Conservation (phyloP, 441 rosid genomes). For the Theobroma grandiflorum region DNA sequence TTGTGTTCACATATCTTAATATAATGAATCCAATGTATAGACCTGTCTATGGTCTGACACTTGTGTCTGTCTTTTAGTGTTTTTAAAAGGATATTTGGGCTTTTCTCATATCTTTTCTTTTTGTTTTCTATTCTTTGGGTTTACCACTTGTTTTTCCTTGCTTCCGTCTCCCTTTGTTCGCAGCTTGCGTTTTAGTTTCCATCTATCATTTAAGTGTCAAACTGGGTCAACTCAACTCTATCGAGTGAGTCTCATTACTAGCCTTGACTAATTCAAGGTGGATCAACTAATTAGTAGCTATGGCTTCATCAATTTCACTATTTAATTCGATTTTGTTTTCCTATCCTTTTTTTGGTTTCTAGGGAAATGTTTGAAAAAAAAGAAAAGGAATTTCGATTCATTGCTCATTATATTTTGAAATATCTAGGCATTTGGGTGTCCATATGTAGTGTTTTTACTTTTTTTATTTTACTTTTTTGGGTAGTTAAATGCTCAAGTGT, state of each 20-base stretch:
- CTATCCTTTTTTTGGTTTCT: neutral
- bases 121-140: no score
- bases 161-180: no score
- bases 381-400: neutral
- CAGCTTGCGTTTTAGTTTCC: no score
- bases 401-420: neutral
- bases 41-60: no score
- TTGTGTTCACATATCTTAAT: no score
- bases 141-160: no score
- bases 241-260: conserved; percentile 67
- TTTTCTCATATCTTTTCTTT: no score
- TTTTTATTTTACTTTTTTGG: neutral
- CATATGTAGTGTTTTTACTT: neutral
- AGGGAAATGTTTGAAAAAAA: neutral
- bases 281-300: conserved; percentile 92
- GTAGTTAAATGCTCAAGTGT: neutral
- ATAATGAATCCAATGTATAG: no score
- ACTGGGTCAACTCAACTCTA: conserved; percentile 45
- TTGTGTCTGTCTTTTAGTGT: no score
- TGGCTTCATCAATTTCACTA: conserved; percentile 90
- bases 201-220: neutral
- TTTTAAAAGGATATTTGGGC: no score
- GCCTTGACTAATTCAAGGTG: conserved; percentile 83
- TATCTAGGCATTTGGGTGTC: neutral
- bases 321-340: conserved; percentile 36